Conservation (phyloP, 257 asterid genomes). For the Penstemon barbatus region DNA sequence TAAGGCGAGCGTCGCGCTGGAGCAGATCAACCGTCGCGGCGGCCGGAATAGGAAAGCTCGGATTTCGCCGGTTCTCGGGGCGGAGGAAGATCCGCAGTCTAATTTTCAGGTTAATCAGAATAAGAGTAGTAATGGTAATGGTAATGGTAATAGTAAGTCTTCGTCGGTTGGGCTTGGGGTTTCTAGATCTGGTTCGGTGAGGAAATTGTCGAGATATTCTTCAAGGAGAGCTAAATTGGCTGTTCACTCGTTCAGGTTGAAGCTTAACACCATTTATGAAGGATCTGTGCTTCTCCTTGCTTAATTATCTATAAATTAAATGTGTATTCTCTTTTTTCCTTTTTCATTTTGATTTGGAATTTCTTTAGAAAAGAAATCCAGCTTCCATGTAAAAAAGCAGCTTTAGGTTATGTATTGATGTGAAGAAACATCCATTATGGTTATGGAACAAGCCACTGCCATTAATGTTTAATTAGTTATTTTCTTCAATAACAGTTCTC, state of each 20-base stretch:
- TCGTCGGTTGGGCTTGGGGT: conserved; percentile 33
- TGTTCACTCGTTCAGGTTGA: conserved; percentile 50
- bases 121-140: conserved; percentile 9
- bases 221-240: conserved; percentile 65
- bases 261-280: conserved; percentile 63
- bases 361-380: too few relatives aligned
- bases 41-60: conserved; percentile 46
- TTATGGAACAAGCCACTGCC: too few relatives aligned
- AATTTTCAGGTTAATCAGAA: neutral
- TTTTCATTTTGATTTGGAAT: too few relatives aligned
- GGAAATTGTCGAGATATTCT: conserved; percentile 49
- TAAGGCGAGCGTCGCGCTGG: conserved; percentile 63
- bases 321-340: too few relatives aligned
- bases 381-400: too few relatives aligned
- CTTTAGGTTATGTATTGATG: too few relatives aligned
- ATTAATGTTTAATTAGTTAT: too few relatives aligned
- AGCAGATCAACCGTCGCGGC: conserved; percentile 26
- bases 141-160: conserved; percentile 2
- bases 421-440: too few relatives aligned
- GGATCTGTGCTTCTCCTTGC: conserved; percentile 43
- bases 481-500: too few relatives aligned
- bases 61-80: conserved; percentile 48
- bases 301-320: neutral
- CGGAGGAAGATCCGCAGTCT: conserved; percentile 24
- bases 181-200: conserved; percentile 48